phyloP scores from a whole-genome alignment of 2,329 filamentous ascomycete species.

The Eutypa lata region DNA sequence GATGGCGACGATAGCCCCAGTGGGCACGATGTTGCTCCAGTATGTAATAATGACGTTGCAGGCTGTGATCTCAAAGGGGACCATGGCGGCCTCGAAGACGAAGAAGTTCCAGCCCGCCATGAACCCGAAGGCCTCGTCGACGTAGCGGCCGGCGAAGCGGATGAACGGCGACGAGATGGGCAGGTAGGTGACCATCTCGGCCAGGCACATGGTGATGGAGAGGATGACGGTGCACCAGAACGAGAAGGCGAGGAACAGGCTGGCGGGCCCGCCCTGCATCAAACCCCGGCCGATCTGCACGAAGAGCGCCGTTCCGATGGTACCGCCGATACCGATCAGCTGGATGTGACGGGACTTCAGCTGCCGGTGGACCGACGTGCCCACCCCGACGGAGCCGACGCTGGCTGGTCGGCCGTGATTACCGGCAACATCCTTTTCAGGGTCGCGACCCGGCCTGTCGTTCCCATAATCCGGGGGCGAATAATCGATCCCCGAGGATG shows the following conservation, averaged over 20 bases:
- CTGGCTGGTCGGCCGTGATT: slow-evolving; percentile 9
- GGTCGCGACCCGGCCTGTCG: slow-evolving; percentile 6
- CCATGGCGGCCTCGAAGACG: slow-evolving; percentile 64
- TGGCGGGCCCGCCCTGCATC: slow-evolving; percentile 56
- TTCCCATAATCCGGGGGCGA: slow-evolving; percentile 7
- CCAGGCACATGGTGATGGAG: slow-evolving; percentile 58
- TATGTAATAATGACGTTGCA: slow-evolving; percentile 62
- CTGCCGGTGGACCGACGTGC: slow-evolving; percentile 46
- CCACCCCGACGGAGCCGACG: slow-evolving; percentile 13
- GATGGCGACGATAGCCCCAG: slow-evolving; percentile 60
- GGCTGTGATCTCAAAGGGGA: slow-evolving; percentile 66
- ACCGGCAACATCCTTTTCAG: slow-evolving; percentile 12
- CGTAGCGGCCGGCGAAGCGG: slow-evolving; percentile 70
- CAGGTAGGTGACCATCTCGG: slow-evolving; percentile 74
- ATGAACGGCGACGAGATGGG: slow-evolving; percentile 78
- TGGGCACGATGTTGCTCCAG: slow-evolving; percentile 60
- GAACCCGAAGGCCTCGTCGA: slow-evolving; percentile 73
- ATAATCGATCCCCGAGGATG: slow-evolving; percentile 15
- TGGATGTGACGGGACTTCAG: slow-evolving; percentile 58
- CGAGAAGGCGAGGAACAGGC: slow-evolving; percentile 57
- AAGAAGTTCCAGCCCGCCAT: slow-evolving; percentile 75
- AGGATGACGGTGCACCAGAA: slow-evolving; percentile 62
- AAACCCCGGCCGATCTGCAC: slow-evolving; percentile 58
- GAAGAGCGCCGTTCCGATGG: slow-evolving; percentile 60
- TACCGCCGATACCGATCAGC: slow-evolving; percentile 61